Evolutionary conservation across 73 alveolate species (phyloP), one percentile per base, ranked within the genome.

Genomic region (Paramecium tetraurelia): DNA sequence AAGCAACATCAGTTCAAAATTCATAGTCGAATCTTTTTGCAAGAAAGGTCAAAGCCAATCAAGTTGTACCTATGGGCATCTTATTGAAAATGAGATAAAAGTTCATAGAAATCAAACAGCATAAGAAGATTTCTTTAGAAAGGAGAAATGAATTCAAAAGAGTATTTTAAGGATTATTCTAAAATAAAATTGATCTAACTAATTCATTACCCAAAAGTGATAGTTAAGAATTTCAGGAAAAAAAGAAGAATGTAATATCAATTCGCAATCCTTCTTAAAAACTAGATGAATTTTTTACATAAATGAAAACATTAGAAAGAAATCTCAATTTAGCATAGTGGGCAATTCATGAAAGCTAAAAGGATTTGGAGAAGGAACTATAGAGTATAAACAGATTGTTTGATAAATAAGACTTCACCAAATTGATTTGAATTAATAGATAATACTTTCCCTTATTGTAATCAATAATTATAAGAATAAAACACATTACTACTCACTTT

Each of bases 401-500:
- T 31, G 84, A 63, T 11, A 63, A 63, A 63, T 14, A 31, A 63
- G 46, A 63, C n/a, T 63, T 63, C 69, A 27, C 41, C 20, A 63
- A 63, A 22, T 3, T 27, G 21, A 63, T 63, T 63, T 63, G 84
- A 27, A 31, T 31, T 31, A 31, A 63, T 63, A 27, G 21, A 53
- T n/a, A 53, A 18, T 53, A 53, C 69, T 53, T 53, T 53, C 69
- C 69, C 35, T 53, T 53, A 18, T 53, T 53, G 0, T 48, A 53
- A 16, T 63, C 84, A 63, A 63, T 63, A 63, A 63, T 63, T 63
- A 63, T 63, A 63, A 63, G 84, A 63, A 63, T 63, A 63, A 63
- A 63, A 63, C 27, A 63, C 46, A 63, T 63, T 63, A 63, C 29
- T 31, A 5, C 48, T 63, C 84, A 63, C 84, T 24, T 63, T 27